Evolutionary conservation across 306 rosid genomes (phyloP).

Genomic region (Citrullus amarus): DNA sequence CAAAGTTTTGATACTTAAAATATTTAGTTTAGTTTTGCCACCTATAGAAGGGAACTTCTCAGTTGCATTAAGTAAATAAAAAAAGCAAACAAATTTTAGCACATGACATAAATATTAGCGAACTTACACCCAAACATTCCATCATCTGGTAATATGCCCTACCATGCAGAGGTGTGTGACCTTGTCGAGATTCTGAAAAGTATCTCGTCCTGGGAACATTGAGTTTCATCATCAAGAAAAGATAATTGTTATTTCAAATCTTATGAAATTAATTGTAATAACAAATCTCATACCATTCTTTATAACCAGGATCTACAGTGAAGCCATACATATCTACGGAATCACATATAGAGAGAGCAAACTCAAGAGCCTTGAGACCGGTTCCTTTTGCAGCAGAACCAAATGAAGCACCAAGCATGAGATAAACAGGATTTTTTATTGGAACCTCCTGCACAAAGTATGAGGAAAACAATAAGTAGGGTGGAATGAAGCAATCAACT

Average conservation of each 20-base stretch:
- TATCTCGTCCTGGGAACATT: conserved; percentile 71
- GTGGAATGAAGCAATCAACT: background rate
- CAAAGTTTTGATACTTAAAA: background rate
- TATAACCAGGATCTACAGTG: conserved; percentile 97
- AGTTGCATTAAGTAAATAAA: background rate
- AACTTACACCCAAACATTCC: conserved; percentile 98
- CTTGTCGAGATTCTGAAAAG: conserved; percentile 95
- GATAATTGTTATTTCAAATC: conserved; percentile 6
- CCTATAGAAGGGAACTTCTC: conserved; percentile 3
- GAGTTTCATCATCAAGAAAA: conserved; percentile 10
- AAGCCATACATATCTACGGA: conserved; percentile 98
- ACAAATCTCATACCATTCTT: conserved; percentile 62
- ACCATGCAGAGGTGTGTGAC: conserved; percentile 94
- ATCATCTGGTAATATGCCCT: conserved; percentile 96
- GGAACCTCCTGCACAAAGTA: conserved; percentile 74
- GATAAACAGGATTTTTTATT: conserved; percentile 79
- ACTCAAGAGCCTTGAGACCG: conserved; percentile 98
- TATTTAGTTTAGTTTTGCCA: background rate
- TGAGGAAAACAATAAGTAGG: conserved; percentile 14
- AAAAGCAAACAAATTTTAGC: background rate
- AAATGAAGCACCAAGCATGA: conserved; percentile 90
- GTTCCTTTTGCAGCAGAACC: conserved; percentile 99
- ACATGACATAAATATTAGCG: background rate
- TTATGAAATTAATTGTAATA: conserved; percentile 6
- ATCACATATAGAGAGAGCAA: conserved; percentile 83